Conservation (phyloP, 108 stramenopile species). For the Epithemia pelagica region DNA sequence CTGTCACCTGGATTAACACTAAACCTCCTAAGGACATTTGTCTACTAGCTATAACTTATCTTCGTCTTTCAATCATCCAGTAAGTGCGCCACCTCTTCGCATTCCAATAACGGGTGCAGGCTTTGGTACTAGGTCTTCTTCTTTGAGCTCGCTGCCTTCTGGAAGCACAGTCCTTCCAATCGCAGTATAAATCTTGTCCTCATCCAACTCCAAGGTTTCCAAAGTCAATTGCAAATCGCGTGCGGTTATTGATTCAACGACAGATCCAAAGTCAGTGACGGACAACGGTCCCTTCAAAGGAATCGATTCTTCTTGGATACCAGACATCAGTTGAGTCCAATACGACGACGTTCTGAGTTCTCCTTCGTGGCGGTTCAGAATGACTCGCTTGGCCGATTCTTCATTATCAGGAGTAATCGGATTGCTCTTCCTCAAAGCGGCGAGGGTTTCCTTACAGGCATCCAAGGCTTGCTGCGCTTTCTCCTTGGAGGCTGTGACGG, state of each 20-base stretch:
- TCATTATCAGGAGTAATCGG: conserved; percentile 89
- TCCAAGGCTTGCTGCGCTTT: conserved; percentile 89
- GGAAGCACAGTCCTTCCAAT: conserved; percentile 81
- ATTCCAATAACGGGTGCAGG: conserved; percentile 78
- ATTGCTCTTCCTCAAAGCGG: conserved; percentile 52
- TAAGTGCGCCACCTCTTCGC: conserved; percentile 81
- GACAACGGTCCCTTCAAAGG: conserved; percentile 88
- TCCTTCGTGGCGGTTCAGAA: conserved; percentile 90
- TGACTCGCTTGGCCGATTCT: conserved; percentile 91
- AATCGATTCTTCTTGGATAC: conserved; percentile 88
- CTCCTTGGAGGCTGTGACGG: conserved; percentile 93
- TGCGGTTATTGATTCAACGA: conserved; percentile 83
- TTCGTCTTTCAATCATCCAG: conserved; percentile 21
- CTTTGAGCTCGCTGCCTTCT: conserved; percentile 25
- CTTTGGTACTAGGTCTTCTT: conserved; percentile 59
- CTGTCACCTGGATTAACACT: no score
- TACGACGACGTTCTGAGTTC: conserved; percentile 83
- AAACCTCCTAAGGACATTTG: no score
- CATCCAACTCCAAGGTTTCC: conserved; percentile 69
- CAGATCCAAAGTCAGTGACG: conserved; percentile 84
- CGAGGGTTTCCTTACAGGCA: conserved; percentile 91
- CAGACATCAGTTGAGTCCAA: conserved; percentile 91
- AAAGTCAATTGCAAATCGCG: conserved; percentile 81
- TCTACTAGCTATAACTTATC: no score
- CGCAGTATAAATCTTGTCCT: conserved; percentile 71